Conservation (phyloP, 371 early-diverging fungal genomes). For the Amoeboaphelidium protococcarum region DNA sequence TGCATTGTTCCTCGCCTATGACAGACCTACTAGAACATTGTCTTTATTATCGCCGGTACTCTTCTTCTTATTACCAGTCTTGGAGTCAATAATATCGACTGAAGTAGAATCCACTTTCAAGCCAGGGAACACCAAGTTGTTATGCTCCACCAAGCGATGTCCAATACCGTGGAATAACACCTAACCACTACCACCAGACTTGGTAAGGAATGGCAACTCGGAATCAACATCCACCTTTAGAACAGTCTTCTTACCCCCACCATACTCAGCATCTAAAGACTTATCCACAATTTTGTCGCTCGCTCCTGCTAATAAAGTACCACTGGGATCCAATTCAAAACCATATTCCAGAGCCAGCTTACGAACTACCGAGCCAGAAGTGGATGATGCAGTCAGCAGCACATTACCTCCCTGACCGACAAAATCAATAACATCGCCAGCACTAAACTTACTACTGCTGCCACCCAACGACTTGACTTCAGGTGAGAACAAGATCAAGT, state of each 20-base stretch:
- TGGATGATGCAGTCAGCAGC: slow-evolving; percentile 32
- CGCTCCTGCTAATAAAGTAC: slow-evolving; percentile 10
- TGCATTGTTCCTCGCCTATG: slow-evolving; percentile 71
- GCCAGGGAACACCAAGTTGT: slow-evolving; percentile 33
- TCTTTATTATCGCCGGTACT: slow-evolving; percentile 18
- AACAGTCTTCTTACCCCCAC: slow-evolving; percentile 11
- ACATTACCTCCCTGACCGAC: slow-evolving; percentile 73
- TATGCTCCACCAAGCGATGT: slow-evolving; percentile 21
- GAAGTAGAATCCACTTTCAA: slow-evolving; percentile 32
- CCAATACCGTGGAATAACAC: slow-evolving; percentile 49
- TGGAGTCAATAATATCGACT: slow-evolving; percentile 3
- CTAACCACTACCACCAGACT: slow-evolving; percentile 9
- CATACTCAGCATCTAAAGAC: slow-evolving; percentile 13
- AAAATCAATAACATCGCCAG: slow-evolving; percentile 35
- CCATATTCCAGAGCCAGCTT: slow-evolving; percentile 63
- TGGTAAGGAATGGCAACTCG: background rate
- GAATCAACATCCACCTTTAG: slow-evolving; percentile 8
- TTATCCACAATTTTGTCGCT: slow-evolving; percentile 15
- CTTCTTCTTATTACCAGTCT: slow-evolving; percentile 9
- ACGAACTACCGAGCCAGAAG: slow-evolving; percentile 33
- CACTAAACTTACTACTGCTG: slow-evolving; percentile 8
- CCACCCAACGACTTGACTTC: slow-evolving; percentile 22
- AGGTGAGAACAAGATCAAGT: slow-evolving; percentile 28
- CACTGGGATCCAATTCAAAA: slow-evolving; percentile 41
- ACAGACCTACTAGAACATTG: slow-evolving; percentile 35